Conservation (phyloP, 163 green algal genomes). For the Coccomyxa subellipsoidea region DNA sequence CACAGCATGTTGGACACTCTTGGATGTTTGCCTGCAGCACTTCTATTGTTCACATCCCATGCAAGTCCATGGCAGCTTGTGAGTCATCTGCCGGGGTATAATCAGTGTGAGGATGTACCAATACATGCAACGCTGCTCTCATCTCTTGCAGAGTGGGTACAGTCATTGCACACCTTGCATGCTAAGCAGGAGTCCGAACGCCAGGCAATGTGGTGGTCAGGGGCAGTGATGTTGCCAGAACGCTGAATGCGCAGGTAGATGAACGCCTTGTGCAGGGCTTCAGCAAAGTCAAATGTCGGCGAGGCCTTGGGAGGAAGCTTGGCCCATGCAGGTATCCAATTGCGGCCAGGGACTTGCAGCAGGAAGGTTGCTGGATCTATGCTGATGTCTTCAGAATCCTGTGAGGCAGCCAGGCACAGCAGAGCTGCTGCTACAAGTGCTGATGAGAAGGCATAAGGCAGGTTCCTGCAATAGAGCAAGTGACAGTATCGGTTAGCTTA, state of each 20-base stretch:
- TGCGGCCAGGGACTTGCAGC: background rate
- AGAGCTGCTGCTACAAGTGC: background rate
- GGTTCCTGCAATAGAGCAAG: background rate
- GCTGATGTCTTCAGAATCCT: background rate
- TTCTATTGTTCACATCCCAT: no score
- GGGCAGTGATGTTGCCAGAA: slow-evolving; percentile 24
- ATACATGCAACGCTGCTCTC: no score
- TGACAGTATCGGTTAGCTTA: no score
- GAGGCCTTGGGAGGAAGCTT: background rate
- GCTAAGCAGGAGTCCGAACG: slow-evolving; percentile 30
- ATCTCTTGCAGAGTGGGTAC: no score
- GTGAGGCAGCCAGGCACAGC: background rate
- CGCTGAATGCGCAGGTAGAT: slow-evolving; percentile 36
- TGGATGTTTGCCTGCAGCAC: no score
- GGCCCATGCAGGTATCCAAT: background rate
- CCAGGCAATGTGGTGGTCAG: slow-evolving; percentile 28
- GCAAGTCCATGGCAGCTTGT: no score
- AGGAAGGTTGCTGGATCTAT: background rate
- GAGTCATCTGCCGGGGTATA: no score
- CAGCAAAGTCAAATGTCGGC: slow-evolving; percentile 29
- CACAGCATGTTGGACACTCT: no score
- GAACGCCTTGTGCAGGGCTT: slow-evolving; percentile 36
- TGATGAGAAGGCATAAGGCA: background rate
- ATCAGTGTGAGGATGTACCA: no score
- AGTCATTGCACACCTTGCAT: slow-evolving; percentile 24